Percentiles rank a stretch among this genome's conserved stretches.
Evolutionary conservation across 805 yeast species (phyloP).

Genomic region (Wickerhamiella sorbophila): DNA sequence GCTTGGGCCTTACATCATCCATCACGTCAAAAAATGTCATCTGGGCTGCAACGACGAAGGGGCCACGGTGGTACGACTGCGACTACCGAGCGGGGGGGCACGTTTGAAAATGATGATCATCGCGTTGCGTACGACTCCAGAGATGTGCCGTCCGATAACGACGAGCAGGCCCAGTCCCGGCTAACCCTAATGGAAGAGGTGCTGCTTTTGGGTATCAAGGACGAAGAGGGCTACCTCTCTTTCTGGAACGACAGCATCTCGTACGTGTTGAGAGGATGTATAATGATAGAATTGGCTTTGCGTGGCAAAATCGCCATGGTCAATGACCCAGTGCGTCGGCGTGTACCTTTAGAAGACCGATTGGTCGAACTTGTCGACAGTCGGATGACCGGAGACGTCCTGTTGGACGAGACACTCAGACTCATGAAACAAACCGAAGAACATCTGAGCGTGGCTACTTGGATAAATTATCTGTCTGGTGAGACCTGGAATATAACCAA

Average conservation of each 20-base stretch:
- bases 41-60: slow-evolving; percentile 18
- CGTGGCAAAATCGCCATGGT: slow-evolving; percentile 79
- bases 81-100: slow-evolving; percentile 6
- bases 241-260: slow-evolving; percentile 98
- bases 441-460: slow-evolving; percentile 63
- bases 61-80: slow-evolving; percentile 7
- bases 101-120: slow-evolving; percentile 15
- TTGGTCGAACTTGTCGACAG: slow-evolving; percentile 76
- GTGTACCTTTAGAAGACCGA: slow-evolving; percentile 79
- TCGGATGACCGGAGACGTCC: slow-evolving; percentile 83
- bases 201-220: slow-evolving; percentile 79
- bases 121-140: slow-evolving; percentile 49
- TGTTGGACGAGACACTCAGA: slow-evolving; percentile 84
- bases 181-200: slow-evolving; percentile 96
- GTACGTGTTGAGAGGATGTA: slow-evolving; percentile 90
- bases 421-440: slow-evolving; percentile 72
- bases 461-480: slow-evolving; percentile 86
- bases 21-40: slow-evolving; percentile 10
- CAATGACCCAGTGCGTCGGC: slow-evolving; percentile 81
- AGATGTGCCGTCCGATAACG: slow-evolving; percentile 32
- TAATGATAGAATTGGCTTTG: slow-evolving; percentile 79
- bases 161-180: slow-evolving; percentile 42
- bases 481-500: slow-evolving; percentile 97
- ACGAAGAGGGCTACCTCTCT: slow-evolving; percentile 88
- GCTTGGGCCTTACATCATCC: slow-evolving; percentile 4